Evolutionary conservation across 352 stramenopile genomes (phyloP).

Genomic region (Stephanocyclus meneghinianus): DNA sequence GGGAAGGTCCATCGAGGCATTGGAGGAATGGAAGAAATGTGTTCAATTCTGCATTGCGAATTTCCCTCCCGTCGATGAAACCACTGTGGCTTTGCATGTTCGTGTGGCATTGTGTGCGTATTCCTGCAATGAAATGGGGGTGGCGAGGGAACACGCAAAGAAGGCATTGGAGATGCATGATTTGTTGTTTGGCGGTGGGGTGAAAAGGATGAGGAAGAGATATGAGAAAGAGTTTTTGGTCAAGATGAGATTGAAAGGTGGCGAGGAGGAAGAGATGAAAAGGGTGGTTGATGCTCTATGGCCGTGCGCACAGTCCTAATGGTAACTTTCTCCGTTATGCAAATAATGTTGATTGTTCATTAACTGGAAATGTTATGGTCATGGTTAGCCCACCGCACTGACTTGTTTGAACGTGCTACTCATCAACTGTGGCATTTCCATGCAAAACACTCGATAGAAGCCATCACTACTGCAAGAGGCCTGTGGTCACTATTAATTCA

Average conservation of each 20-base stretch:
- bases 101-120: slow-evolving; percentile 62
- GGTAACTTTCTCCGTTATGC: too few relatives aligned
- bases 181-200: slow-evolving; percentile 65
- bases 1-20: slow-evolving; percentile 42
- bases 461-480: neutral
- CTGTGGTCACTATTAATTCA: too few relatives aligned
- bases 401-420: too few relatives aligned
- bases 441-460: neutral
- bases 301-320: neutral
- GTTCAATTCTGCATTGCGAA: slow-evolving; percentile 54
- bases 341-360: too few relatives aligned
- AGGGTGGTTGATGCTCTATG: neutral
- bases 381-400: too few relatives aligned
- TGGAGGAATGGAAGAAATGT: slow-evolving; percentile 59
- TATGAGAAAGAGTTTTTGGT: slow-evolving; percentile 59
- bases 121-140: slow-evolving; percentile 30
- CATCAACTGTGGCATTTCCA: too few relatives aligned
- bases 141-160: slow-evolving; percentile 44
- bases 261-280: neutral
- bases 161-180: slow-evolving; percentile 61
- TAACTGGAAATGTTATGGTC: too few relatives aligned
- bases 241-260: neutral
- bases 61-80: slow-evolving; percentile 68
- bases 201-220: slow-evolving; percentile 50
- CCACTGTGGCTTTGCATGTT: slow-evolving; percentile 52